Conservation (phyloP, 768 basidiomycete species). For the Leccinum sublutescens region DNA sequence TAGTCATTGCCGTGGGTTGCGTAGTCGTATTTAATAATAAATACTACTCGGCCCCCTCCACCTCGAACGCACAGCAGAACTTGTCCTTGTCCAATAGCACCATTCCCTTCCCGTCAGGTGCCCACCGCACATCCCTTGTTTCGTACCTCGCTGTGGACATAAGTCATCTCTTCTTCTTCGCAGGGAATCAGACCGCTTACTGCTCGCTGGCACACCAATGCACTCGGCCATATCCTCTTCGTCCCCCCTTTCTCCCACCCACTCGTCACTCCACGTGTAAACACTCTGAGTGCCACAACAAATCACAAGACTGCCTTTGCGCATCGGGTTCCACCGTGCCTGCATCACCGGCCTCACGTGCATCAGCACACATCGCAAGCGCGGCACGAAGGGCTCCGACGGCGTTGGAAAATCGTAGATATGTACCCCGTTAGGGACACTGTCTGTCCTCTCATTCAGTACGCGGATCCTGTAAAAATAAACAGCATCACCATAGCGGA, state of each 20-base stretch:
- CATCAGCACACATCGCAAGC: slow-evolving; percentile 62
- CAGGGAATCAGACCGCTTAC: slow-evolving; percentile 31
- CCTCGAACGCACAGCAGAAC: slow-evolving; percentile 87
- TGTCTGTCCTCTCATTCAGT: slow-evolving; percentile 42
- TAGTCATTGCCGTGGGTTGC: slow-evolving; percentile 17
- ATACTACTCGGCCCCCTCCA: slow-evolving; percentile 37
- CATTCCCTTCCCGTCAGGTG: slow-evolving; percentile 83
- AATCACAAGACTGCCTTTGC: slow-evolving; percentile 65
- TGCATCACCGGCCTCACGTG: slow-evolving; percentile 62
- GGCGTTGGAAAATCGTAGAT: slow-evolving; percentile 72
- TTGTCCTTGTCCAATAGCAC: slow-evolving; percentile 70
- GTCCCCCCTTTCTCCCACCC: slow-evolving; percentile 57
- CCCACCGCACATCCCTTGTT: slow-evolving; percentile 69
- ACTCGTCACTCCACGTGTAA: slow-evolving; percentile 84
- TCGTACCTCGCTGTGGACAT: slow-evolving; percentile 62
- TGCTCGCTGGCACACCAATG: slow-evolving; percentile 84
- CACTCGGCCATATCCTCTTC: slow-evolving; percentile 86
- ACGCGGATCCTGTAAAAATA: background rate
- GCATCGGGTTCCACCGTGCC: slow-evolving; percentile 82
- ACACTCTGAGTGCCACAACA: slow-evolving; percentile 67
- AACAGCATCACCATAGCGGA: slow-evolving; percentile 59
- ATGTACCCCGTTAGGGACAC: slow-evolving; percentile 58
- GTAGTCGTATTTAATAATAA: background rate
- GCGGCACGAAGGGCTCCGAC: slow-evolving; percentile 55
- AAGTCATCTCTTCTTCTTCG: slow-evolving; percentile 2